phyloP scores from a whole-genome alignment of 768 basidiomycete genomes.

The Boletus reticulatus region DNA sequence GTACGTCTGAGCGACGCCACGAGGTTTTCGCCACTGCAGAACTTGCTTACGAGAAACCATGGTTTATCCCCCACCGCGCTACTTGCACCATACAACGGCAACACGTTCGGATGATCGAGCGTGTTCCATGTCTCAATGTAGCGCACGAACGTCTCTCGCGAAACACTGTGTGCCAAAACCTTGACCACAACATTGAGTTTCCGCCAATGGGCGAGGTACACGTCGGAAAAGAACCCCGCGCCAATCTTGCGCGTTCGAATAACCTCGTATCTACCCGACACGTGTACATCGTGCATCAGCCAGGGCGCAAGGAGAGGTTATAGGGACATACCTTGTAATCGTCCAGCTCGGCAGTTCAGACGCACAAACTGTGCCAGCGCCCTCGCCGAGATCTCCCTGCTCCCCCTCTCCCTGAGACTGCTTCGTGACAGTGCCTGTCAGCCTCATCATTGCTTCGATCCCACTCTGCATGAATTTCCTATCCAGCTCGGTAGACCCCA shows the following conservation, averaged over 20 bases:
- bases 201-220: conserved; percentile 76
- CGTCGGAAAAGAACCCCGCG: conserved; percentile 72
- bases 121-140: conserved; percentile 73
- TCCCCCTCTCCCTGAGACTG: background rate
- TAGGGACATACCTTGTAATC: conserved; percentile 53
- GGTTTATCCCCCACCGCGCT: conserved; percentile 66
- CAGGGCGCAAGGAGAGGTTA: background rate
- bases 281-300: background rate
- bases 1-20: conserved; percentile 51
- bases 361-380: background rate
- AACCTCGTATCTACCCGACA: conserved; percentile 59
- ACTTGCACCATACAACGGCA: conserved; percentile 76
- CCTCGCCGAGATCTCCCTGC: background rate
- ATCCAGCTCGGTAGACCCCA: conserved; percentile 32
- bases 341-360: conserved; percentile 66
- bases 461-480: conserved; percentile 70
- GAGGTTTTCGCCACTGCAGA: conserved; percentile 63
- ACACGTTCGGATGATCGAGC: conserved; percentile 66
- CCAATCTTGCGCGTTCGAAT: conserved; percentile 69
- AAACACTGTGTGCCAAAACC: conserved; percentile 60
- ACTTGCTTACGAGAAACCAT: conserved; percentile 80
- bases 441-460: conserved; percentile 64
- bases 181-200: conserved; percentile 68
- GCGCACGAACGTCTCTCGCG: conserved; percentile 61
- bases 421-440: conserved; percentile 39